Evolutionary conservation across 768 basidiomycete species (phyloP), one percentile per base, ranked within the genome.

Genomic region (Boletus sp.): DNA sequence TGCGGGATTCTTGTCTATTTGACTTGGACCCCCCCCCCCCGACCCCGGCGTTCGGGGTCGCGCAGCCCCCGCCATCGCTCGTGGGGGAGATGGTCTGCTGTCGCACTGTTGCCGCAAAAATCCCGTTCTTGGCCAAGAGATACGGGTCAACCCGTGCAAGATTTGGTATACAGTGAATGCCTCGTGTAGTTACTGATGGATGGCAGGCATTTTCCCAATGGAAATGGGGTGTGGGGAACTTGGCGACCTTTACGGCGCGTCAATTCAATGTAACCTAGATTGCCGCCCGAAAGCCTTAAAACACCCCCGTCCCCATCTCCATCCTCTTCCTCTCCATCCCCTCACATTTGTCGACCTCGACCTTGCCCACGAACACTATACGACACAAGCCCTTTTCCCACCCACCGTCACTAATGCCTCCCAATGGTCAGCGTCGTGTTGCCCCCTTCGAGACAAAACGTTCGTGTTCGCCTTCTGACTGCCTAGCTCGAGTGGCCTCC

Each of bases 101-200:
- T 53, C 41, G 47, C 42, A 37, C 37, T 38, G 48, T 33, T 55
- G 4, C 61, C 61, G 51, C 53, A 44, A 27, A 52, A 38, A n/a
- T 6, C 10, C 29, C 46, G 53, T 55, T 46, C 27, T 52, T 53
- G 46, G 11, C 41, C 30, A 27, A 17, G 23, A 27, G 44, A 50
- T 47, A 21, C 43, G 53, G 42, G 15, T 55, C 17, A 21, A 8
- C 32, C 54, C 45, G 50, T 27, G 47, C 47, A 19, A 38, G 23
- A 57, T 55, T 25, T 33, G 51, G 55, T 48, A 47, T 51, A 17
- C 39, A 53, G 47, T 49, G 54, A 43, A 50, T 44, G 66, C 65
- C 66, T 68, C 66, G 60, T 68, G 65, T 30, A 44, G 5, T 29
- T 49, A 19, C 25, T 61, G 63, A 67, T 66, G 57, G 46, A 50